phyloP scores from a whole-genome alignment of 805 yeast species.

The Cephaloascus fragrans region DNA sequence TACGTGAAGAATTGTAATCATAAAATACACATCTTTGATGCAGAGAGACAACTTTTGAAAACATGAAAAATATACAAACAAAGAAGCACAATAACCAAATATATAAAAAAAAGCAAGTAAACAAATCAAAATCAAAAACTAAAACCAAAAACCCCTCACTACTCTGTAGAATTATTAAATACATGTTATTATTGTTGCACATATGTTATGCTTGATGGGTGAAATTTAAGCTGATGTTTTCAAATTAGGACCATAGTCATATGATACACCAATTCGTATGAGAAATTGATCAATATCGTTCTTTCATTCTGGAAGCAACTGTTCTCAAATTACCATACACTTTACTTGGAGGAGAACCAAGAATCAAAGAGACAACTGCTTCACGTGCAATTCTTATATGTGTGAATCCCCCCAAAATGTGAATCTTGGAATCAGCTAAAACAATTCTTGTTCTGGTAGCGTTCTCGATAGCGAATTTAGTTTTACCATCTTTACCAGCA shows the following conservation, averaged over 20 bases:
- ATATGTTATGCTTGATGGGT: too few relatives aligned
- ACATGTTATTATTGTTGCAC: too few relatives aligned
- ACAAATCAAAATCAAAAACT: not conserved
- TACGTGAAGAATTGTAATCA: too few relatives aligned
- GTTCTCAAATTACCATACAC: slow-evolving; percentile 96
- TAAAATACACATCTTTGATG: too few relatives aligned
- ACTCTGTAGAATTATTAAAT: too few relatives aligned
- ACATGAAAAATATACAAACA: too few relatives aligned
- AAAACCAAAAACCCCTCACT: not conserved
- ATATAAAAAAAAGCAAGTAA: not conserved
- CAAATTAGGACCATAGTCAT: too few relatives aligned
- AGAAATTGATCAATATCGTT: slow-evolving; percentile 56
- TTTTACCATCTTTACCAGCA: slow-evolving; percentile 99
- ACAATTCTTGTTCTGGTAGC: slow-evolving; percentile 98
- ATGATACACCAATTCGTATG: too few relatives aligned
- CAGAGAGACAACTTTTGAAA: too few relatives aligned
- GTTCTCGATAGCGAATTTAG: slow-evolving; percentile 96
- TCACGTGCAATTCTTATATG: slow-evolving; percentile 98
- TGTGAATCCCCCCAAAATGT: slow-evolving; percentile 92
- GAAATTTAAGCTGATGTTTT: too few relatives aligned
- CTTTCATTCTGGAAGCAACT: slow-evolving; percentile 95
- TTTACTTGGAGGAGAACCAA: slow-evolving; percentile 98
- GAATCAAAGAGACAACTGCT: slow-evolving; percentile 85
- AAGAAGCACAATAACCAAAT: too few relatives aligned
- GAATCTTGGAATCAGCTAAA: slow-evolving; percentile 92